Evolutionary conservation across 2,329 filamentous ascomycete species (phyloP).

Genomic region (Venturiaceae sp.): DNA sequence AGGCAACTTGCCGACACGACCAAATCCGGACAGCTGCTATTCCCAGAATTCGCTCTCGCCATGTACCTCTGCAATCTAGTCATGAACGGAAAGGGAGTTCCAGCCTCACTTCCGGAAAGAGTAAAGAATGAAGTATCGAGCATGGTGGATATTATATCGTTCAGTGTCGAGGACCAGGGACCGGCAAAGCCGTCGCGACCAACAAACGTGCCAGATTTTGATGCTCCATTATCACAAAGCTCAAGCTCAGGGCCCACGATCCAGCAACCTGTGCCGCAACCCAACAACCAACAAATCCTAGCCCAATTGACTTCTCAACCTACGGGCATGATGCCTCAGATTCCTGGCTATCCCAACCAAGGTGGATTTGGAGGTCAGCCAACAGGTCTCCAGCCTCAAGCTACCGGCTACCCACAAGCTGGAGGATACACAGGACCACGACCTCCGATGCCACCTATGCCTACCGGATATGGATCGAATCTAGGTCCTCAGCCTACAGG

Average conservation of each 20-base stretch:
- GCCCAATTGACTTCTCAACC: constrained; percentile 45
- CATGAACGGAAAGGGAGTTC: constrained; percentile 76
- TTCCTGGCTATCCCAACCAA: constrained; percentile 35
- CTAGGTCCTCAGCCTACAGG: constrained; percentile 55
- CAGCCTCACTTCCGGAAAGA: constrained; percentile 64
- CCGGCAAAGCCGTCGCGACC: constrained; percentile 37
- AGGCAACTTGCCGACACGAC: constrained; percentile 93
- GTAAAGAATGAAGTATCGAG: constrained; percentile 96
- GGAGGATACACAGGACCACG: constrained; percentile 73
- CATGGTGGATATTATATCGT: constrained; percentile 99
- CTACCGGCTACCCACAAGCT: constrained; percentile 51
- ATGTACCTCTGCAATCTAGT: constrained; percentile 98
- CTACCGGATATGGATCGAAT: constrained; percentile 59
- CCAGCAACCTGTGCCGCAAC: constrained; percentile 48
- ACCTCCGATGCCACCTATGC: constrained; percentile 76
- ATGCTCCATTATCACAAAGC: constrained; percentile 41
- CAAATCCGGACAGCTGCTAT: constrained; percentile 89
- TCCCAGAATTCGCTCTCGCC: constrained; percentile 92
- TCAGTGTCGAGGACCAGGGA: constrained; percentile 71
- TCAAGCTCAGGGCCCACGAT: constrained; percentile 38
- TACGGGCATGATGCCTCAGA: constrained; percentile 29
- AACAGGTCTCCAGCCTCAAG: constrained; percentile 55
- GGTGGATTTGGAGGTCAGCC: constrained; percentile 36
- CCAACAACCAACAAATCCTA: constrained; percentile 56
- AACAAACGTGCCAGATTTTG: constrained; percentile 64